Conservation (phyloP, 768 basidiomycete genomes). For the Mycena olivaceomarginata region DNA sequence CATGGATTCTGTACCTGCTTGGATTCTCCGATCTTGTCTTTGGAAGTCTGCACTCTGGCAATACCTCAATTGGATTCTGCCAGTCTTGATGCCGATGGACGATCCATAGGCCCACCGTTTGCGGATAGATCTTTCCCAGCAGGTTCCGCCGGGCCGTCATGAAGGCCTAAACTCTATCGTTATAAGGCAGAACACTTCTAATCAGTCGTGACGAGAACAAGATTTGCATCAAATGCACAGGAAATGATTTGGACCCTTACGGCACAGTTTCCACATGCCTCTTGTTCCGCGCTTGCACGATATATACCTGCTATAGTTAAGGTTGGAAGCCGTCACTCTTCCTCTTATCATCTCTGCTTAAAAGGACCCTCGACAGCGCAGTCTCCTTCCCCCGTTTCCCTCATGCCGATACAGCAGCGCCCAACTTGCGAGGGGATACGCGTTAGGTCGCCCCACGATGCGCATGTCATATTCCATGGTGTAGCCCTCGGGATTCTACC, state of each 20-base stretch:
- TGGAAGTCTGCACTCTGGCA: conserved; percentile 11
- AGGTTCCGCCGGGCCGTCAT: conserved; percentile 25
- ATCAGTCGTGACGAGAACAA: conserved; percentile 14
- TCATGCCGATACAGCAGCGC: conserved; percentile 71
- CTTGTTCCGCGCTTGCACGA: conserved; percentile 35
- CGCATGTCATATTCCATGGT: conserved; percentile 85
- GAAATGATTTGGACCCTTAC: conserved; percentile 26
- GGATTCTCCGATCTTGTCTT: conserved; percentile 24
- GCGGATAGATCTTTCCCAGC: conserved; percentile 34
- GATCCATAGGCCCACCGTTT: conserved; percentile 25
- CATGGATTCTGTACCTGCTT: conserved; percentile 34
- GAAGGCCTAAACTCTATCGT: conserved; percentile 22
- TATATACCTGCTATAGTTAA: conserved; percentile 39
- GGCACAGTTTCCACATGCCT: conserved; percentile 40
- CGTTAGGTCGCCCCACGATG: conserved; percentile 79
- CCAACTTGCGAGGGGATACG: conserved; percentile 82
- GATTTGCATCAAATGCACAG: conserved; percentile 34
- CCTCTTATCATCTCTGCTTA: conserved; percentile 31
- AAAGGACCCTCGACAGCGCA: conserved; percentile 30
- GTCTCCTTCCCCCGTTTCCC: conserved; percentile 17
- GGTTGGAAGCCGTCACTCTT: conserved; percentile 39
- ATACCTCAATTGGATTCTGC: not conserved
- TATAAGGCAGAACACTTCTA: conserved; percentile 7
- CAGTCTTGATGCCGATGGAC: conserved; percentile 1
- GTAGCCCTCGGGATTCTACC: conserved; percentile 75